phyloP scores from a whole-genome alignment of 176 grass and related monocot species.

The Bonia amplexicaulis region DNA sequence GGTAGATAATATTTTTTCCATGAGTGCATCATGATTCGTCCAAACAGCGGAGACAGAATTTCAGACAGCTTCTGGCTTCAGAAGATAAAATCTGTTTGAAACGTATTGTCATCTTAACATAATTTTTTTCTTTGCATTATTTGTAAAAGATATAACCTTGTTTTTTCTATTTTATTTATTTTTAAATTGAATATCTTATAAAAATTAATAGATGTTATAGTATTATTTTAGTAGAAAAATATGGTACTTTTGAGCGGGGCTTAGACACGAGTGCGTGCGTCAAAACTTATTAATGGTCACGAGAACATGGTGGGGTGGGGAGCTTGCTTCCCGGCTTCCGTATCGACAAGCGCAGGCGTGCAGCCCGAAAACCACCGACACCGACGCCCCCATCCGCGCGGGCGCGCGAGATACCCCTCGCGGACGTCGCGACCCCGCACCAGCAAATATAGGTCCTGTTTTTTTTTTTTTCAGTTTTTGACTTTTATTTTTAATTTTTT shows the following conservation, averaged over 20 bases:
- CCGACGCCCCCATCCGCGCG: neutral
- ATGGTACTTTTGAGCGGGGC: no score
- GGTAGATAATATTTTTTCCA: neutral
- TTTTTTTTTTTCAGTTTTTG: no score
- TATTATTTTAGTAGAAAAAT: no score
- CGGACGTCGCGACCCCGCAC: neutral
- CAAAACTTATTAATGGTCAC: neutral
- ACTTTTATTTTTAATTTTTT: no score
- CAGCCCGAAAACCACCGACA: neutral
- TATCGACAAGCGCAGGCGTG: neutral
- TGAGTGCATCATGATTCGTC: neutral
- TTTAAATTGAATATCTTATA: no score
- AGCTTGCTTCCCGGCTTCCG: neutral
- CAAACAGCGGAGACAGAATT: neutral
- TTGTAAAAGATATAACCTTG: no score
- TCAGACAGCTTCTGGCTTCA: no score
- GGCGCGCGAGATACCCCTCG: neutral
- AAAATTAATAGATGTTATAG: accelerated
- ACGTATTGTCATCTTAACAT: no score
- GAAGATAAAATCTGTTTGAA: no score
- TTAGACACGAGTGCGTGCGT: neutral
- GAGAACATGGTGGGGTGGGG: neutral
- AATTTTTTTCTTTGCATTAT: no score
- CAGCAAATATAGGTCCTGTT: no score
- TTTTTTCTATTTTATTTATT: no score